Percentiles rank a stretch among this genome's conserved stretches.
phyloP scores from a whole-genome alignment of 768 basidiomycete genomes.

The Holtermanniella nyarrowii region DNA sequence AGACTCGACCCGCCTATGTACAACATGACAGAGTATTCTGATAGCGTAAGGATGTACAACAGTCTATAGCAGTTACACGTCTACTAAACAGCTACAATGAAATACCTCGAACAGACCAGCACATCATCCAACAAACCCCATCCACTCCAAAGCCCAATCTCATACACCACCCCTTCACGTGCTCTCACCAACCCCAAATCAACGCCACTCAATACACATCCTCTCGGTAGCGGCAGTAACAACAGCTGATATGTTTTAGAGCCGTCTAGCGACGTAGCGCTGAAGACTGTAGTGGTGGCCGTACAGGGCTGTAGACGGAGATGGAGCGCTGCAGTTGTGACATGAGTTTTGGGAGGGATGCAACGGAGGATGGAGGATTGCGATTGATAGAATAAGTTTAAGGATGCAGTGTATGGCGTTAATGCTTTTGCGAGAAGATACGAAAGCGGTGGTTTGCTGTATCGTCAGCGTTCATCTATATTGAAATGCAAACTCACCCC shows the following conservation, averaged over 20 bases:
- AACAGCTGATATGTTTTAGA: slow-evolving; percentile 6
- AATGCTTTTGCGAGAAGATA: slow-evolving; percentile 18
- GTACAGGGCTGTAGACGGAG: slow-evolving; percentile 2
- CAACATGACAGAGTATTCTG: too few species aligned
- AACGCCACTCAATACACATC: slow-evolving; percentile 15
- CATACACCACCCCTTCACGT: slow-evolving; percentile 5
- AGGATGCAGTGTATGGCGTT: slow-evolving; percentile 14
- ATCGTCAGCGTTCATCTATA: background rate
- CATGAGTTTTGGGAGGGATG: background rate
- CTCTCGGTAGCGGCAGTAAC: slow-evolving; percentile 13
- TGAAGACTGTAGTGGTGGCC: background rate
- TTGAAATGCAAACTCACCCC: slow-evolving; percentile 11
- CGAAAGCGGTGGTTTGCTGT: slow-evolving; percentile 16
- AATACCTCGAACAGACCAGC: slow-evolving; percentile 19
- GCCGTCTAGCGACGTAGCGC: background rate
- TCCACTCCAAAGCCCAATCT: slow-evolving; percentile 12
- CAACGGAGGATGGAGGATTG: slow-evolving; percentile 16
- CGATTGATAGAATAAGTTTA: slow-evolving; percentile 28
- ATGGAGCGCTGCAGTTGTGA: background rate
- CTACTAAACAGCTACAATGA: slow-evolving; percentile 15
- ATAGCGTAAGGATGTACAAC: too few species aligned
- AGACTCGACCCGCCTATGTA: too few species aligned
- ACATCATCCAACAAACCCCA: slow-evolving; percentile 15
- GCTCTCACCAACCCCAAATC: slow-evolving; percentile 12
- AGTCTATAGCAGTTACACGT: background rate